Base-by-base conservation (phyloP, 2,329 filamentous ascomycete genomes). In the Nemania sp. region DNA sequence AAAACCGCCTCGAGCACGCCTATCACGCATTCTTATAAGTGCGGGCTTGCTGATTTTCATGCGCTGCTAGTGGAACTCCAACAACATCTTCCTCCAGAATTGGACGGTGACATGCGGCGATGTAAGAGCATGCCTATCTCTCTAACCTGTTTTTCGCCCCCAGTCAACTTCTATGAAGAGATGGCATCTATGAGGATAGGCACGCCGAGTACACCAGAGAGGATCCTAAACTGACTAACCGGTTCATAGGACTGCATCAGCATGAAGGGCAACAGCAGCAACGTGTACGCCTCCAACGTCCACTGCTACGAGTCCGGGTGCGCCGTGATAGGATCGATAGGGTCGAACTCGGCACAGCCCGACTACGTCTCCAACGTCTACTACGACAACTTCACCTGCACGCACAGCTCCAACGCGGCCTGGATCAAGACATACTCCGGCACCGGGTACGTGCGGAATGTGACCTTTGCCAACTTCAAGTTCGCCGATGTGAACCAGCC, bases 401-500 rank as follows among this genome's bases (percentile, higher is more conserved):
- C 71, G 64, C 75, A 77, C 68, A 72, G 68, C 35, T 75, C 72
- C 54, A 78, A 78, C 65, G 75, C 74, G n/a, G 75, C 76, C 3
- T 78, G 76, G 76, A 74, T 78, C 69, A 77, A 78, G 71, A 77
- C 75, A 7, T 78, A 78, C 65, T 65, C 75, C 7, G 77, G 77
- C 9, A 68, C 69, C 18, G 78, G 78, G 25, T 72, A 75, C 66
- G 78, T 80, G 4, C 69, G 68, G 15, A 80, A 80, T 66, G 70
- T 80, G 21, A 80, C 78, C 1, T 80, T 80, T 65, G 69, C 74
- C 62, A 78, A 80, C 71, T 72, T 77, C 57, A 49, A 64, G 13
- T 70, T 76, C 62, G 68, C 73, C 45, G 69, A 78, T 65, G 78
- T 81, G 62, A 79, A 81, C 68, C 79, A 81, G 68, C 79, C 79